Percentiles rank a stretch among this genome's conserved stretches.
Evolutionary conservation across 768 basidiomycete genomes (phyloP).

Genomic region (Lactarius deliciosus): DNA sequence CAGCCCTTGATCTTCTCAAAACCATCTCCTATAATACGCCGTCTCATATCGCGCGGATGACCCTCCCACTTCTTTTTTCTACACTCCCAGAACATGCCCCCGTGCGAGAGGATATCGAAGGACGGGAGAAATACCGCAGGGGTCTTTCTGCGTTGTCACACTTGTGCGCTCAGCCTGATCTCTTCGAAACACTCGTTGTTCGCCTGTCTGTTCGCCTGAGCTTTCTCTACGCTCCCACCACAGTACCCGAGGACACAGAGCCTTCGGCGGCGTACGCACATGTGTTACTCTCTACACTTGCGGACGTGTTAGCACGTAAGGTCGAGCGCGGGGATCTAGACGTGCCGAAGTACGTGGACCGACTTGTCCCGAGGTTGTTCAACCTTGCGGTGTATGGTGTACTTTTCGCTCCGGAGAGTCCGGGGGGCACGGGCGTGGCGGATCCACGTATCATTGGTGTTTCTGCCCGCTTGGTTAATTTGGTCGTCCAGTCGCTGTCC

Average conservation of each 20-base stretch:
- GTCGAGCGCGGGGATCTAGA: slow-evolving; percentile 55
- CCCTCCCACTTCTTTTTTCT: slow-evolving; percentile 77
- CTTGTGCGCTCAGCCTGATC: slow-evolving; percentile 67
- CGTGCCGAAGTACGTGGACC: slow-evolving; percentile 76
- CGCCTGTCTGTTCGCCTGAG: slow-evolving; percentile 78
- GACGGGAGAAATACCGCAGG: slow-evolving; percentile 66
- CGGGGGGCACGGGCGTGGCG: slow-evolving; percentile 35
- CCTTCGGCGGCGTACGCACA: slow-evolving; percentile 81
- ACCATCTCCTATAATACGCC: slow-evolving; percentile 60
- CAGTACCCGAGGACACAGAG: slow-evolving; percentile 47
- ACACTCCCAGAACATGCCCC: slow-evolving; percentile 71
- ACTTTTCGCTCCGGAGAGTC: slow-evolving; percentile 30
- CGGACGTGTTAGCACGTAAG: slow-evolving; percentile 58
- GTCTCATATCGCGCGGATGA: slow-evolving; percentile 65
- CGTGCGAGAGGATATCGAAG: slow-evolving; percentile 47
- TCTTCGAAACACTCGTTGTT: slow-evolving; percentile 85
- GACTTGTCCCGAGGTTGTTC: slow-evolving; percentile 69
- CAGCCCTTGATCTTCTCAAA: slow-evolving; percentile 60
- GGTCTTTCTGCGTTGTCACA: slow-evolving; percentile 65
- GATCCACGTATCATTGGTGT: slow-evolving; percentile 58
- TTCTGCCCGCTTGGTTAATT: slow-evolving; percentile 63
- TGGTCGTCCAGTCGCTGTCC: slow-evolving; percentile 63
- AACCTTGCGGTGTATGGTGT: slow-evolving; percentile 56
- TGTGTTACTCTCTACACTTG: slow-evolving; percentile 71
- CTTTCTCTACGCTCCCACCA: slow-evolving; percentile 49